Evolutionary conservation across 129 eudicot species (phyloP).

Genomic region (Pseudognaphalium luteoalbum): DNA sequence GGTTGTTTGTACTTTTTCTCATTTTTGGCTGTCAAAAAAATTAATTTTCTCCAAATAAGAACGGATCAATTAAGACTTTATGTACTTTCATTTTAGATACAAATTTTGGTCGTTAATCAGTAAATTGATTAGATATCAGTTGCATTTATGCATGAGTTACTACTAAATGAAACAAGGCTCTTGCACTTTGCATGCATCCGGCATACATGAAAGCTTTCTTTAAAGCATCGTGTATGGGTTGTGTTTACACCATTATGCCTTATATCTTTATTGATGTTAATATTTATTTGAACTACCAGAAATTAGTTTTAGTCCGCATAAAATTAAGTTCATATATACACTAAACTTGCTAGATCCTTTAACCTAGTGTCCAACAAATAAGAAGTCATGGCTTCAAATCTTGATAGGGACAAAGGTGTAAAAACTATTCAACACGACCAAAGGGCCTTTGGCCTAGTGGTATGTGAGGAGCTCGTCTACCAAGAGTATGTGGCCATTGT

Average conservation of each 20-base stretch:
- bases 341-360: too few relatives aligned
- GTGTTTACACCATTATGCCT: not conserved
- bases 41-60: slow-evolving; percentile 10
- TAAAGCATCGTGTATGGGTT: not conserved
- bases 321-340: not conserved
- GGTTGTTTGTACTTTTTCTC: slow-evolving; percentile 15
- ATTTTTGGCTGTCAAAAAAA: slow-evolving; percentile 5
- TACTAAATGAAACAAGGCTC: not conserved
- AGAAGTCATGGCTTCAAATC: too few relatives aligned
- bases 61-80: not conserved
- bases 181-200: not conserved
- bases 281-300: not conserved
- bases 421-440: not conserved
- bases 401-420: not conserved
- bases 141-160: slow-evolving; percentile 14
- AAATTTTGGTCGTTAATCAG: not conserved
- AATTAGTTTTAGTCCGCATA: not conserved
- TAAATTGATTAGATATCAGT: not conserved
- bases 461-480: not conserved
- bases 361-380: not conserved
- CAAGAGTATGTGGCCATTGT: not conserved
- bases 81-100: not conserved
- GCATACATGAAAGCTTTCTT: not conserved
- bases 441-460: too few relatives aligned
- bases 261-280: not conserved